Evolutionary conservation across 305 asterid genomes (phyloP).

Genomic region (Fraxinus velutina): DNA sequence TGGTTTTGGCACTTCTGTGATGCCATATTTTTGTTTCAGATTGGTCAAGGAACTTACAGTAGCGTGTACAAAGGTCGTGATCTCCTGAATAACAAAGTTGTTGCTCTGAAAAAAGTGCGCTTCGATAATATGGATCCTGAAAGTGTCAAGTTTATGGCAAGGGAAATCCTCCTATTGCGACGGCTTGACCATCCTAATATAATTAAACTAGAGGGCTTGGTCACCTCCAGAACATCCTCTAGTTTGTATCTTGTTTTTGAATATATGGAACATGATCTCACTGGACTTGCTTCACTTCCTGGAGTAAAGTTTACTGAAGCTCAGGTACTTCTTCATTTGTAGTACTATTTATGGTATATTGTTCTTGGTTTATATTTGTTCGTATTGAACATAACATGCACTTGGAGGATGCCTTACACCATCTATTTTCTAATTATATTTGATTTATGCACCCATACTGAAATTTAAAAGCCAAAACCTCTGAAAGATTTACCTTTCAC

Average conservation of each 20-base stretch:
- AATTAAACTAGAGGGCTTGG: constrained; percentile 82
- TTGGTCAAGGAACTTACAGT: constrained; percentile 97
- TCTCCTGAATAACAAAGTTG: constrained; percentile 51
- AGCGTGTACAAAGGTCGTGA: constrained; percentile 91
- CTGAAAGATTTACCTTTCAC: background rate
- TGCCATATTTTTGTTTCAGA: constrained; percentile 60
- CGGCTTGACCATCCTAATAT: constrained; percentile 90
- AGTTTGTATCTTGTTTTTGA: constrained; percentile 87
- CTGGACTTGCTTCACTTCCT: constrained; percentile 86
- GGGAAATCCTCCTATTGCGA: constrained; percentile 85
- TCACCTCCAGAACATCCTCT: constrained; percentile 69
- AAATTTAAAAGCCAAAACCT: background rate
- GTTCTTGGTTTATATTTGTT: background rate
- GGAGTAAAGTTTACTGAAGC: constrained; percentile 77
- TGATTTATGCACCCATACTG: background rate
- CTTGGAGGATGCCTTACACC: background rate
- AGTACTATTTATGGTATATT: background rate
- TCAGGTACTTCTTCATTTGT: constrained; percentile 43
- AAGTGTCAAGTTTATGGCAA: constrained; percentile 95
- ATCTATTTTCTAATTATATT: background rate
- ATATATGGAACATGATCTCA: constrained; percentile 95
- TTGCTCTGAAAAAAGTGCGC: constrained; percentile 90
- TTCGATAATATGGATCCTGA: constrained; percentile 90
- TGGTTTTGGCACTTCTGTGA: constrained; percentile 40
- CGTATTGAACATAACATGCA: background rate